phyloP scores from a whole-genome alignment of 768 basidiomycete genomes.

The Amanita inopinata region DNA sequence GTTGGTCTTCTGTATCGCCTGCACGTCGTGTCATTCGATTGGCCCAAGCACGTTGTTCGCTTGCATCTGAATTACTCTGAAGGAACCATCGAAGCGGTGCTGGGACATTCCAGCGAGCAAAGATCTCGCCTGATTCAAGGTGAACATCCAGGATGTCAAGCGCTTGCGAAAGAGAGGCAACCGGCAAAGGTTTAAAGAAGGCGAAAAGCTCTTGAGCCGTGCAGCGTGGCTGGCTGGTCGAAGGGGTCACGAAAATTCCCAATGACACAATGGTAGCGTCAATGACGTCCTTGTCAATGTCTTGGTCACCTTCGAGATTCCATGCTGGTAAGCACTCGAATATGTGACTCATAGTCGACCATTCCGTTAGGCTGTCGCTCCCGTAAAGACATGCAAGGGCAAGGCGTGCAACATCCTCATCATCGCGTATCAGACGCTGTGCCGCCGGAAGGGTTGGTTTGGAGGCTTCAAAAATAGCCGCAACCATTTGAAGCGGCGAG shows the following conservation, averaged over 20 bases:
- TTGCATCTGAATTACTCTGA: slow-evolving; percentile 53
- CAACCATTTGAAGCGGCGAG: slow-evolving; percentile 56
- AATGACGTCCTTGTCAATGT: slow-evolving; percentile 63
- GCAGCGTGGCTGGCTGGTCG: slow-evolving; percentile 44
- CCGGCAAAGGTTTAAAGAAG: slow-evolving; percentile 76
- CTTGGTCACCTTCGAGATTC: slow-evolving; percentile 49
- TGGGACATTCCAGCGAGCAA: slow-evolving; percentile 80
- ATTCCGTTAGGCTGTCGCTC: slow-evolving; percentile 56
- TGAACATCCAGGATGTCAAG: slow-evolving; percentile 92
- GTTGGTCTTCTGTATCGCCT: slow-evolving; percentile 41
- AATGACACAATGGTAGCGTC: slow-evolving; percentile 77
- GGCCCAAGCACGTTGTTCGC: slow-evolving; percentile 77
- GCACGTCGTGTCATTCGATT: slow-evolving; percentile 74
- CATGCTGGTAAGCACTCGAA: slow-evolving; percentile 97
- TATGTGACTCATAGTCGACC: slow-evolving; percentile 80
- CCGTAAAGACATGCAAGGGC: slow-evolving; percentile 89
- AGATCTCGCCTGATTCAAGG: slow-evolving; percentile 86
- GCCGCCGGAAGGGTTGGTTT: slow-evolving; percentile 74
- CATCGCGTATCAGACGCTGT: slow-evolving; percentile 69
- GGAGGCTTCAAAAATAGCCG: slow-evolving; percentile 79
- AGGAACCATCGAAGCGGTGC: slow-evolving; percentile 88
- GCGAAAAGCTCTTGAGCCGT: slow-evolving; percentile 63
- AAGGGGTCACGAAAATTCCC: slow-evolving; percentile 69
- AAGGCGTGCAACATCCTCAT: slow-evolving; percentile 77
- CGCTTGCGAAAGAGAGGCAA: slow-evolving; percentile 65